Conservation (phyloP, 306 rosid species). For the Crataegus laevigata region DNA sequence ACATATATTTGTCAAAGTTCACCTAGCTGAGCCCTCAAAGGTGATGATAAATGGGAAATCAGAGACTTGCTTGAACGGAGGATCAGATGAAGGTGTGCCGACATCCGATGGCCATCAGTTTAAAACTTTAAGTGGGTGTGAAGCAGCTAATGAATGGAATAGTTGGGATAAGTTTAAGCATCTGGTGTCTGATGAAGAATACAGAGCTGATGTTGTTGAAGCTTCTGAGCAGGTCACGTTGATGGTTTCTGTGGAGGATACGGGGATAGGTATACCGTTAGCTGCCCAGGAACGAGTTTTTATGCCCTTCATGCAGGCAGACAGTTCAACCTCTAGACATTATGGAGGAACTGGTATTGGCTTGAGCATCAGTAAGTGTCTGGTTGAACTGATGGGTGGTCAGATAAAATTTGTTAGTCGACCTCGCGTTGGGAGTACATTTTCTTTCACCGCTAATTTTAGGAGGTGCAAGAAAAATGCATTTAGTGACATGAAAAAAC, state of each 20-base stretch:
- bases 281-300: conserved; percentile 78
- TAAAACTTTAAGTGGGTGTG: conserved; percentile 77
- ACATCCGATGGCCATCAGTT: conserved; percentile 40
- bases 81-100: conserved; percentile 40
- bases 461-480: conserved; percentile 51
- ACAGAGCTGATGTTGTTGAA: conserved; percentile 42
- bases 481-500: conserved; percentile 46
- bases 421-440: conserved; percentile 90
- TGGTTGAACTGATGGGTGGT: conserved; percentile 96
- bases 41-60: conserved; percentile 36
- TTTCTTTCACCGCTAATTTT: conserved; percentile 69
- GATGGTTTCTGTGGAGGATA: conserved; percentile 90
- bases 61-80: conserved; percentile 47
- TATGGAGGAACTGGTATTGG: conserved; percentile 99
- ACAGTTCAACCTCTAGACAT: conserved; percentile 92
- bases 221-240: conserved; percentile 57
- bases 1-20: conserved; percentile 84
- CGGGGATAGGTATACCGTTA: conserved; percentile 91
- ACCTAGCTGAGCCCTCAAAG: conserved; percentile 53
- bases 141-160: conserved; percentile 86
- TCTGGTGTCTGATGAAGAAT: conserved; percentile 57
- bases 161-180: conserved; percentile 77
- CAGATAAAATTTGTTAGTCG: conserved; percentile 65
- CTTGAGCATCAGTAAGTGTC: conserved; percentile 92
- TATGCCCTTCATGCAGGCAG: conserved; percentile 96